Evolutionary conservation across 2,329 filamentous ascomycete species (phyloP), one percentile per base, ranked within the genome.

Genomic region (Pestalotiopsis sp.): DNA sequence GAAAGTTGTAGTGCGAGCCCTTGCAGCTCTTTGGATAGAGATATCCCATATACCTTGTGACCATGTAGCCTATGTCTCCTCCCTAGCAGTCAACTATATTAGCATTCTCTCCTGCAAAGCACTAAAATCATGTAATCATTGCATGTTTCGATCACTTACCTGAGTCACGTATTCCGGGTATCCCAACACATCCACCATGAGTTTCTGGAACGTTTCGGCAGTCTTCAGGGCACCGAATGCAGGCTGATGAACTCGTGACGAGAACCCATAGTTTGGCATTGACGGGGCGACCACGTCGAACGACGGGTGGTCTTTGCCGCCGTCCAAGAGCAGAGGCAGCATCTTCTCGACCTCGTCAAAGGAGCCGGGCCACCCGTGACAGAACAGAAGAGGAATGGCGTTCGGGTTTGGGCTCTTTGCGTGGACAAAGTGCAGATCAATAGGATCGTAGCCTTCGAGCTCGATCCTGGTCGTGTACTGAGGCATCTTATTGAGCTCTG

Each of bases 11-110:
- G 45, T 69, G 68, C 86, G 86, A 90, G 72, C 89, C 88, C 57
- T 89, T 87, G 66, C 84, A 78, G 78, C 92, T 91, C 72, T 90
- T 80, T 76, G 89, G 88, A 72, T 91, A 92, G 3, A 85, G 78
- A 1, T 84, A 73, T 0, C 87, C 87, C 69, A 93, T 86, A 5
- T 84, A 78, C 1, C 91, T 85, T 1, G 90, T 90, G 71, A 93
- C 85, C 72, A 84, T 82, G 76, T 84, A 90, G 13, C 91, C 92
- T 90, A 90, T 93, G 75, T 93, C 91, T 41, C 92, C 92, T 66
- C 88, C 89, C 78, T 52, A 9, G 45, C 14, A 52, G 9, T n/a
- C 17, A 52, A 9, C 2, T n/a, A 20, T 52, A 52, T 52, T 23
- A n/a, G 45, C n/a, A 9, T 52, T 23, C 4, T 52, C n/a, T 20